Conservation (phyloP, 179 eudicot genomes). For the Actinidia arguta region DNA sequence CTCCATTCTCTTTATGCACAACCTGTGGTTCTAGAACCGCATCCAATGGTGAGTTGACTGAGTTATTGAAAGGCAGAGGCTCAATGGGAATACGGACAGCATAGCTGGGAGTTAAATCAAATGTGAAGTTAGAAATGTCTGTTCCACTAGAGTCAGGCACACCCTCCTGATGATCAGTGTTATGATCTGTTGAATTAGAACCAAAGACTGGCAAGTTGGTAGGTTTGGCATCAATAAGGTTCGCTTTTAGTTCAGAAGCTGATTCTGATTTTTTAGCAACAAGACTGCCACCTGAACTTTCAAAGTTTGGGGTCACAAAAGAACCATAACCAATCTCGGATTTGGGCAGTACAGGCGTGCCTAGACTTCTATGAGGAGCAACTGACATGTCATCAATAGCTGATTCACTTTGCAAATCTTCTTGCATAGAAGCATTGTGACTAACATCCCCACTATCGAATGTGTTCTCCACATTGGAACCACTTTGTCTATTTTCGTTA, state of each 20-base stretch:
- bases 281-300: slow-evolving; percentile 31
- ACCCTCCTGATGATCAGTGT: slow-evolving; percentile 34
- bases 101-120: slow-evolving; percentile 34
- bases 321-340: slow-evolving; percentile 41
- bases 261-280: slow-evolving; percentile 34
- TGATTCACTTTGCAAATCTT: slow-evolving; percentile 39
- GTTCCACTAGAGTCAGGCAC: slow-evolving; percentile 33
- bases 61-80: slow-evolving; percentile 29
- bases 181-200: slow-evolving; percentile 29
- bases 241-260: slow-evolving; percentile 28
- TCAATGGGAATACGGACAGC: slow-evolving; percentile 26
- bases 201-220: slow-evolving; percentile 32
- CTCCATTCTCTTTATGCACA: slow-evolving; percentile 29
- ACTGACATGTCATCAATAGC: slow-evolving; percentile 34
- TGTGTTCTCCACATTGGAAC: slow-evolving; percentile 35
- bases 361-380: slow-evolving; percentile 37
- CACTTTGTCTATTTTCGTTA: slow-evolving; percentile 35
- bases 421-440: slow-evolving; percentile 34
- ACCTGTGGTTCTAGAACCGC: slow-evolving; percentile 36
- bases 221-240: slow-evolving; percentile 31
- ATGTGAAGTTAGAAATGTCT: slow-evolving; percentile 32
- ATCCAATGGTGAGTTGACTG: slow-evolving; percentile 37
- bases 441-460: slow-evolving; percentile 33
- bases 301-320: slow-evolving; percentile 29
- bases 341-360: slow-evolving; percentile 34